Percentiles rank a stretch among this genome's conserved stretches.
phyloP scores from a whole-genome alignment of 1,139 yeast species.

The Taphrina betulina region DNA sequence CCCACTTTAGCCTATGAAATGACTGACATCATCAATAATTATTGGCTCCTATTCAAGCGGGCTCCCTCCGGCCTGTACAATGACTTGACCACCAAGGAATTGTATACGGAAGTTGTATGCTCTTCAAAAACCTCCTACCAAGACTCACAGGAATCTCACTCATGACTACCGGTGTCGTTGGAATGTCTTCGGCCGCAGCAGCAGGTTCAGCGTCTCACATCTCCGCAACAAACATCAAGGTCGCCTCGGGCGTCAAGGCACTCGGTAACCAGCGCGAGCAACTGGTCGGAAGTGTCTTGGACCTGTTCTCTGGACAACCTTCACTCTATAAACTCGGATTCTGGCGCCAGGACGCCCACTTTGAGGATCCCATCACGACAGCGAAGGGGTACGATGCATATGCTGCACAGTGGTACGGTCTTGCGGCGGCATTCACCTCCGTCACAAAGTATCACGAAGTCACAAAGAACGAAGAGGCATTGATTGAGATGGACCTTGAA shows the following conservation, averaged over 20 bases:
- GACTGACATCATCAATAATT: too few relatives aligned
- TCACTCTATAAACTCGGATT: slow-evolving; percentile 19
- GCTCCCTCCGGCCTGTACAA: too few relatives aligned
- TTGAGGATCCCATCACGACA: slow-evolving; percentile 24
- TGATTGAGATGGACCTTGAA: slow-evolving; percentile 17
- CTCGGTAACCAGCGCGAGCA: slow-evolving; percentile 15
- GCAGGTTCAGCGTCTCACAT: slow-evolving; percentile 16
- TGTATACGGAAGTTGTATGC: too few relatives aligned
- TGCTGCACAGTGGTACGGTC: slow-evolving; percentile 25
- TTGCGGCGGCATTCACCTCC: slow-evolving; percentile 15
- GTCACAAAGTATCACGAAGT: slow-evolving; percentile 15
- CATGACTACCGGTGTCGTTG: slow-evolving; percentile 24
- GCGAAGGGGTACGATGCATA: slow-evolving; percentile 23
- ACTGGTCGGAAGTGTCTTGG: slow-evolving; percentile 15
- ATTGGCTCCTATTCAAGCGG: too few relatives aligned
- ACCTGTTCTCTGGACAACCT: slow-evolving; percentile 14
- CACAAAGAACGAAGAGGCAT: slow-evolving; percentile 12
- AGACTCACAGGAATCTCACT: slow-evolving; percentile 24
- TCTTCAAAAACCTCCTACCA: slow-evolving; percentile 15
- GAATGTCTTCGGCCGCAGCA: slow-evolving; percentile 14
- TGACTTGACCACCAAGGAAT: too few relatives aligned
- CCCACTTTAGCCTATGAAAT: too few relatives aligned
- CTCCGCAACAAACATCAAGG: slow-evolving; percentile 17
- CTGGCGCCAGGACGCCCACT: slow-evolving; percentile 25
- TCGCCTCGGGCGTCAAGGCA: slow-evolving; percentile 17